These are phyloP conservation scores for Cercospora canescens DNA, from an alignment of 2,329 filamentous ascomycete species.

Conservation along the genomic window DNA sequence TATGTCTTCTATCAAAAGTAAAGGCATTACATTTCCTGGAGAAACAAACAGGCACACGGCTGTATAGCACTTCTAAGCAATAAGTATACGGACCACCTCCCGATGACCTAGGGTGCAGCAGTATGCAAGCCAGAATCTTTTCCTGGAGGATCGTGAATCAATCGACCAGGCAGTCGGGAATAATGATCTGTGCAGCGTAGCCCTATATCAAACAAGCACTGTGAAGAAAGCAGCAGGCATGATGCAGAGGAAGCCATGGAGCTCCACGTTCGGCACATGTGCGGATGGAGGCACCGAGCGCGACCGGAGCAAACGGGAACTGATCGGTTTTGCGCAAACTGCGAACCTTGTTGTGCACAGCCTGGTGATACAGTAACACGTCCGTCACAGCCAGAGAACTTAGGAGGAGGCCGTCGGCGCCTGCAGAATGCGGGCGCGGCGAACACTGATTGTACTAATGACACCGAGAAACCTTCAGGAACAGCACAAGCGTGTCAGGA, in stretches of 20 bases:
- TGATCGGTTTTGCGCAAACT: background rate
- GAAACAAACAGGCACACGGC: no score
- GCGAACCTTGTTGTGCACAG: background rate
- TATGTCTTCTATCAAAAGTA: no score
- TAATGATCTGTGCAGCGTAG: background rate
- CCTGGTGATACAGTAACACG: background rate
- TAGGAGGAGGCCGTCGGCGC: background rate
- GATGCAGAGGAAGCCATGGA: background rate
- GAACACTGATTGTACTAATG: no score
- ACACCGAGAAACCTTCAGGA: no score
- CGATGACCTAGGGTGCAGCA: no score
- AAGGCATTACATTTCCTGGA: no score
- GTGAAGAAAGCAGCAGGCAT: background rate
- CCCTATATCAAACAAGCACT: background rate
- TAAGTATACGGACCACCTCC: no score
- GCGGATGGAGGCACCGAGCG: background rate
- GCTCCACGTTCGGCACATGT: background rate
- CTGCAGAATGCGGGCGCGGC: background rate
- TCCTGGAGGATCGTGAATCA: background rate
- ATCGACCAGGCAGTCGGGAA: background rate
- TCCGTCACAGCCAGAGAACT: background rate
- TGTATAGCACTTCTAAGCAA: no score
- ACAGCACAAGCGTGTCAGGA: no score
- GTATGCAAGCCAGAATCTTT: no score
- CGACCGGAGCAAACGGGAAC: background rate